Evolutionary conservation across 768 basidiomycete species (phyloP), one percentile per base, ranked within the genome.

Genomic region (Kondoa malvinella): DNA sequence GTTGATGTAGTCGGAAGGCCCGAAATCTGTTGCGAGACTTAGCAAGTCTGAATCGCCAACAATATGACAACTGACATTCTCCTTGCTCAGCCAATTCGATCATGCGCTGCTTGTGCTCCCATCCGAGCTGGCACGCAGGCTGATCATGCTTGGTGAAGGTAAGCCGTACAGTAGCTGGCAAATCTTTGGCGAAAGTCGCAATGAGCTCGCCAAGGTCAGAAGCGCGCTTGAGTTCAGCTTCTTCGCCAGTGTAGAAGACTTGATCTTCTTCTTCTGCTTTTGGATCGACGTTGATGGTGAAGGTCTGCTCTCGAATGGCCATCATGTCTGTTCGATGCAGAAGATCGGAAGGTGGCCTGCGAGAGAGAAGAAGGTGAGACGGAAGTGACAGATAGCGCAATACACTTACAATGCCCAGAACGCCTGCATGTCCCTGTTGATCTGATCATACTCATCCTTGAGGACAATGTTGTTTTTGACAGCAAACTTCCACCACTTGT

Each of bases 401-500:
- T 3, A 67, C 25, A 66, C 69, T 60, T 21, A 69, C 69, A 67
- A 27, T 12, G 69, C 67, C 58, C 66, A 67, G 66, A 69, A 69
- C 14, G 62, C 66, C 50, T 79, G 76, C 14, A 82, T 67, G 68
- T 81, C 80, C 16, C 69, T 72, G 69, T 76, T 71, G 65, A 84
- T 82, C 66, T 81, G 80, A 72, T 83, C 82, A 71, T 83, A 84
- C 68, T 83, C 83, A 72, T 83, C 82, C 4, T 80, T 80, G 4
- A 83, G 76, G 64, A 79, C 80, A 25, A 84, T 80, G 40, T 81
- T 75, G 72, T 83, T 73, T 34, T 77, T 70, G 59, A 78, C 68
- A 27, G 80, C 79, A 72, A 81, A 83, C 4, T 75, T 71, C 82
- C 82, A 82, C 94, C 94, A 96, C 31, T 82, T 78, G 74, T 91